Percentiles rank a stretch among this genome's conserved stretches.
Conservation (phyloP, 2,329 filamentous ascomycete species). For the Xylaria polymorpha region DNA sequence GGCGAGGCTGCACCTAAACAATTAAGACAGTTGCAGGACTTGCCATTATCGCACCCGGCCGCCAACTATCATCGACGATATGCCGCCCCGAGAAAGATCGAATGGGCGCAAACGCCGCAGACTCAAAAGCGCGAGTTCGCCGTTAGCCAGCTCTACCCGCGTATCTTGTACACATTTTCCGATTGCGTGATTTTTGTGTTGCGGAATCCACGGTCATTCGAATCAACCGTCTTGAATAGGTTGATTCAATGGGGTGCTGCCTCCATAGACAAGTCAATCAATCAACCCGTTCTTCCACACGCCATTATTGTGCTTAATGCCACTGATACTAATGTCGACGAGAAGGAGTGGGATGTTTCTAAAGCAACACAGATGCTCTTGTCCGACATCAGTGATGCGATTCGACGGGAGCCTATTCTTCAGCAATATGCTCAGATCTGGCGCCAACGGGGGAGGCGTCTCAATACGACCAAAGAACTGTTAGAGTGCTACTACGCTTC, state of each 20-base stretch:
- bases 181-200: constrained; percentile 59
- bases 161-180: constrained; percentile 60
- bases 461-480: constrained; percentile 59
- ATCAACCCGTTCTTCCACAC: constrained; percentile 66
- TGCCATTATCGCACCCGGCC: constrained; percentile 16
- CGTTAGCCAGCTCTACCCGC: constrained; percentile 57
- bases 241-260: constrained; percentile 63
- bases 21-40: constrained; percentile 42
- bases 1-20: constrained; percentile 56
- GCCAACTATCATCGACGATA: constrained; percentile 36
- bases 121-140: constrained; percentile 53
- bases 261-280: constrained; percentile 63
- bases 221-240: constrained; percentile 54
- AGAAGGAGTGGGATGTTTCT: constrained; percentile 57
- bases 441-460: constrained; percentile 54
- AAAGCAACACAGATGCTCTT: constrained; percentile 55
- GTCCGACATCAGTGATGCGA: constrained; percentile 50
- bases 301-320: constrained; percentile 65
- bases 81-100: constrained; percentile 43
- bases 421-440: constrained; percentile 57
- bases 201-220: constrained; percentile 56
- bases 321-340: constrained; percentile 53
- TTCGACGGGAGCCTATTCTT: constrained; percentile 50
- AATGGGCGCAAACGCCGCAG: constrained; percentile 52
- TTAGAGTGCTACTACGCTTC: constrained; percentile 63